phyloP scores from a whole-genome alignment of 1,284 basidiomycete species.

The Sphagnurus paluster region DNA sequence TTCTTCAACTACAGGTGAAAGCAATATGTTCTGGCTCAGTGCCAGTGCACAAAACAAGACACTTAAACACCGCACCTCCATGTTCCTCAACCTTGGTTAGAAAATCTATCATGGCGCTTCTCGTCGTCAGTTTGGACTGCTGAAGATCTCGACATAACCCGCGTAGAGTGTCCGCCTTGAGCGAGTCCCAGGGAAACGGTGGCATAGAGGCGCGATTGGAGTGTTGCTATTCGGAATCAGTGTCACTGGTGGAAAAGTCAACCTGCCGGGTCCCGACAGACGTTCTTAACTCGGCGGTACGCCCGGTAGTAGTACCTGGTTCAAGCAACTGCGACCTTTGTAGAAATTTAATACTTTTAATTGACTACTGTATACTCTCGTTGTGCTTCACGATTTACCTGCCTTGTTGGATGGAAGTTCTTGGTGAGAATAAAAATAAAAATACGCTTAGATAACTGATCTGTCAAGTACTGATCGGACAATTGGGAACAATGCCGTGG shows the following conservation, averaged over 20 bases:
- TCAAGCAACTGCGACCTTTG: too few species aligned
- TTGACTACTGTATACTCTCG: too few species aligned
- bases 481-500: not conserved
- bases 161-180: conserved; percentile 26
- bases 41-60: not conserved
- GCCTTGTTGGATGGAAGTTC: too few species aligned
- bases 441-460: too few species aligned
- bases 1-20: conserved; percentile 15
- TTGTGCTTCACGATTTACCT: too few species aligned
- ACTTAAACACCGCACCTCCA: conserved; percentile 20
- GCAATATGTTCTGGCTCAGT: not conserved
- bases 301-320: too few species aligned
- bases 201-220: not conserved
- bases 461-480: too few species aligned
- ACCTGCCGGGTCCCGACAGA: not conserved
- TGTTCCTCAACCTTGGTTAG: conserved; percentile 14
- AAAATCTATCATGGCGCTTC: conserved; percentile 19
- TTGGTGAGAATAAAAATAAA: too few species aligned
- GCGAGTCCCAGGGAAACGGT: conserved; percentile 22
- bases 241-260: not conserved
- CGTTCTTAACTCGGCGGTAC: too few species aligned
- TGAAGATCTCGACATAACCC: conserved; percentile 24
- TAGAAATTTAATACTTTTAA: too few species aligned
- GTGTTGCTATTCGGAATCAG: not conserved
- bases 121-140: not conserved